These are phyloP conservation scores for Russula virescens DNA, from an alignment of 768 basidiomycete species.

Conservation along the genomic window DNA sequence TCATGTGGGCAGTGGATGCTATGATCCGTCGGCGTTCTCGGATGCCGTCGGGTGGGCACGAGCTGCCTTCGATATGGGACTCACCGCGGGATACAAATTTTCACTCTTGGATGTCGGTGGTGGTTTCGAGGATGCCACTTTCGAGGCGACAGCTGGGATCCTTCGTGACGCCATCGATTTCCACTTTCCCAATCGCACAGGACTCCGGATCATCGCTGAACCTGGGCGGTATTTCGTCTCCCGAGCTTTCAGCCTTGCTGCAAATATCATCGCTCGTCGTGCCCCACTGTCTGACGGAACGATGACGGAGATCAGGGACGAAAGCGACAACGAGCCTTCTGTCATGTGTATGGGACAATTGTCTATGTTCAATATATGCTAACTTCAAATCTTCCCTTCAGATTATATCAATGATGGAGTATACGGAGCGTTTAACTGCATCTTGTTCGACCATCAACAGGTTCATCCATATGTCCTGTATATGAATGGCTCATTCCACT, in stretches of 20 bases:
- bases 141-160: constrained; percentile 72
- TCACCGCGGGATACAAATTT: constrained; percentile 74
- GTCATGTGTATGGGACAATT: constrained; percentile 81
- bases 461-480: constrained; percentile 81
- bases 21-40: constrained; percentile 82
- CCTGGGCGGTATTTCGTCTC: constrained; percentile 94
- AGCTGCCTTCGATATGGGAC: constrained; percentile 82
- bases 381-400: constrained; percentile 31
- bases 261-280: constrained; percentile 89
- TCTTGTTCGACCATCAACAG: constrained; percentile 83
- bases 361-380: not conserved
- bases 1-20: constrained; percentile 97
- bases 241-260: constrained; percentile 85
- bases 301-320: constrained; percentile 26
- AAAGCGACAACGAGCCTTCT: constrained; percentile 40
- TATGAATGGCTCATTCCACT: constrained; percentile 60
- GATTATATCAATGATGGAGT: constrained; percentile 94
- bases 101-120: constrained; percentile 89
- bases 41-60: constrained; percentile 85
- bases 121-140: constrained; percentile 86
- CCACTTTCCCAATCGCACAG: constrained; percentile 70
- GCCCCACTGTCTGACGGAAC: constrained; percentile 42
- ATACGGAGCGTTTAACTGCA: constrained; percentile 95
- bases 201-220: constrained; percentile 85
- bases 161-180: constrained; percentile 63